Conservation (phyloP, 164 flowering plant species). For the Pachysandra terminalis region DNA sequence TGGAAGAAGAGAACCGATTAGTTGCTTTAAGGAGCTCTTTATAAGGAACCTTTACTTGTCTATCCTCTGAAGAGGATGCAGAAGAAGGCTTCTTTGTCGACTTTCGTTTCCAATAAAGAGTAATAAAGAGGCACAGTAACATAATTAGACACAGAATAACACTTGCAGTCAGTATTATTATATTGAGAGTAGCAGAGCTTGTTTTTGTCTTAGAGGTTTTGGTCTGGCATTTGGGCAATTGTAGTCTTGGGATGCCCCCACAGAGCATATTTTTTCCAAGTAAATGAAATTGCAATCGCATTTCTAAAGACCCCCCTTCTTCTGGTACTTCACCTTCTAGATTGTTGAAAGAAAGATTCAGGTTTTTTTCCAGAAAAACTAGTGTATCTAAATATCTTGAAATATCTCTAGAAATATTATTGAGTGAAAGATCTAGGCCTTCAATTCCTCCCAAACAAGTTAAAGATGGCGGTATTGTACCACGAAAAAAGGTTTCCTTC, state of each 20-base stretch:
- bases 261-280: neutral
- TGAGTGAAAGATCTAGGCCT: neutral
- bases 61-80: too few species aligned
- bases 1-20: too few species aligned
- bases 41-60: too few species aligned
- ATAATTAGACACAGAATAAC: too few species aligned
- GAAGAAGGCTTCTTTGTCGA: too few species aligned
- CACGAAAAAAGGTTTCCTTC: neutral
- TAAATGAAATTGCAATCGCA: neutral
- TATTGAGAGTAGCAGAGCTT: neutral
- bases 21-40: too few species aligned
- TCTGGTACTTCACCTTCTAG: neutral
- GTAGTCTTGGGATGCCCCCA: neutral
- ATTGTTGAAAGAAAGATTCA: neutral
- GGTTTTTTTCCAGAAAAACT: neutral
- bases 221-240: neutral
- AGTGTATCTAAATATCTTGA: neutral
- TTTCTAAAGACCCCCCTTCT: neutral
- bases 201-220: neutral
- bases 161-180: too few species aligned
- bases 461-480: neutral
- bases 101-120: too few species aligned
- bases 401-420: neutral
- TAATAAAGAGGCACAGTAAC: too few species aligned
- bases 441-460: neutral